Percentiles rank a stretch among this genome's conserved stretches.
Evolutionary conservation across 495 filamentous ascomycete genomes (phyloP).

Genomic region (Bacidia gigantensis): DNA sequence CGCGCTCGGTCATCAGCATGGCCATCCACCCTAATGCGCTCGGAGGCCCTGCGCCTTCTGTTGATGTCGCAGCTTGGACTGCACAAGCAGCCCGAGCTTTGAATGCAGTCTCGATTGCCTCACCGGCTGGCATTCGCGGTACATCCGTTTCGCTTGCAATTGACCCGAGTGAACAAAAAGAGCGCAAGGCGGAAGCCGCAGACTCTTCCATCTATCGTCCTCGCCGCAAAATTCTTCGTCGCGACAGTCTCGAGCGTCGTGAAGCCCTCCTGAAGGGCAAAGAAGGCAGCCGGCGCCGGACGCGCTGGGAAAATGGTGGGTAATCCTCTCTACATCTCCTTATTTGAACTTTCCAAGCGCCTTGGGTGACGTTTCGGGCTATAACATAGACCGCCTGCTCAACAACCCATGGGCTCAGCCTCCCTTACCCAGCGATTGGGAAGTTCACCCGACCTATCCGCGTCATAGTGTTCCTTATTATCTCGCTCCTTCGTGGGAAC

Average conservation of each 20-base stretch:
- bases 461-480: constrained; percentile 74
- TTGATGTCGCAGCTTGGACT: constrained; percentile 39
- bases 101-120: constrained; percentile 28
- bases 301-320: constrained; percentile 92
- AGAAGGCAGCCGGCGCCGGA: constrained; percentile 75
- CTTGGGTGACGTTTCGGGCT: neutral
- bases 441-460: constrained; percentile 61
- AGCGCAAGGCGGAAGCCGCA: neutral
- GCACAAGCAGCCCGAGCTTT: constrained; percentile 36
- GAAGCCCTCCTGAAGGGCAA: constrained; percentile 82
- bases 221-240: constrained; percentile 35
- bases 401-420: constrained; percentile 76
- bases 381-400: constrained; percentile 58
- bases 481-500: constrained; percentile 77
- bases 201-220: constrained; percentile 15
- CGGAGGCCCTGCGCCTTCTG: no score
- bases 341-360: neutral
- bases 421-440: constrained; percentile 70
- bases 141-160: constrained; percentile 33
- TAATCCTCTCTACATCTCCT: constrained; percentile 9
- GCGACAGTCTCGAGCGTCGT: constrained; percentile 51
- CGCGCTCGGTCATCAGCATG: no score
- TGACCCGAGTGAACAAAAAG: constrained; percentile 33
- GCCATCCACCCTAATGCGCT: constrained; percentile 16
- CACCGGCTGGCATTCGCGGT: constrained; percentile 23